Evolutionary conservation across 2,329 filamentous ascomycete species (phyloP).

Genomic region (Pleomassaria siparia): DNA sequence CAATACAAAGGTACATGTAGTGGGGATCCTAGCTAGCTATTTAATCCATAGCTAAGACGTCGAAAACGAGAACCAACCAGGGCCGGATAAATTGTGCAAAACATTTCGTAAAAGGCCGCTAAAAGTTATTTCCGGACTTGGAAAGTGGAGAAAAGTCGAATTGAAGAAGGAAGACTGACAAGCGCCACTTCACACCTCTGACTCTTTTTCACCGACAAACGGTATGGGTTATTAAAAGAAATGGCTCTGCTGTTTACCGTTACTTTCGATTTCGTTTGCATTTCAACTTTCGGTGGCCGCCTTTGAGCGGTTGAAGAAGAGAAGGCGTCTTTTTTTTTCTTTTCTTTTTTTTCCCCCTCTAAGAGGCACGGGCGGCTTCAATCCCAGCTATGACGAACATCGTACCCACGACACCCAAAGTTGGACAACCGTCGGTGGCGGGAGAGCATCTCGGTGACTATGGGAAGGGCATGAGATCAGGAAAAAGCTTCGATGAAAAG

Average conservation of each 20-base stretch:
- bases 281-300: neutral
- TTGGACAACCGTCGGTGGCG: neutral
- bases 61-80: neutral
- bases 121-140: neutral
- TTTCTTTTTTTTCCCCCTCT: no score
- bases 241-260: neutral
- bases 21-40: neutral
- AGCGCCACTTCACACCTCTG: neutral
- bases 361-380: neutral
- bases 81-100: neutral
- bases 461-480: neutral
- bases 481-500: constrained; percentile 3
- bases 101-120: neutral
- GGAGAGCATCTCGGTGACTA: neutral
- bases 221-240: neutral
- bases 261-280: neutral
- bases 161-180: neutral
- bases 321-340: no score
- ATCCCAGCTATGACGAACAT: neutral
- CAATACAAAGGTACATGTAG: neutral
- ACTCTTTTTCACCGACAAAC: neutral
- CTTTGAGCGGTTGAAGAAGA: no score
- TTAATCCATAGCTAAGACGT: neutral
- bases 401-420: neutral
- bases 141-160: neutral